phyloP scores from a whole-genome alignment of 768 basidiomycete genomes.

The Tricholoma sp. region DNA sequence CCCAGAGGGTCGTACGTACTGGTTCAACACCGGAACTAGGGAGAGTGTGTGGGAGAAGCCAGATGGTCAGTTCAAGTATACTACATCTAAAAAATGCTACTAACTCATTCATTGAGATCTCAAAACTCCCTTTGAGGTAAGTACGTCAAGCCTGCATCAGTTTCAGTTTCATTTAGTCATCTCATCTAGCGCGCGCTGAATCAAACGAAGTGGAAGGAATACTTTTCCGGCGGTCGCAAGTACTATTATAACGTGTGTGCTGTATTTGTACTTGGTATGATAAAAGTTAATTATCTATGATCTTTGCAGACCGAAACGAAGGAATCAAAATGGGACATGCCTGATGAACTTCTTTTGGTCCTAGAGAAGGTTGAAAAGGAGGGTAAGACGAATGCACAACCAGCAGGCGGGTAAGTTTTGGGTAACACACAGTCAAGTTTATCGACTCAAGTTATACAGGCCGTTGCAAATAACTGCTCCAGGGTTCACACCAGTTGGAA shows the following conservation, averaged over 20 bases:
- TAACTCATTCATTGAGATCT: slow-evolving; percentile 47
- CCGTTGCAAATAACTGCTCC: slow-evolving; percentile 35
- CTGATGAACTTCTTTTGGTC: slow-evolving; percentile 82
- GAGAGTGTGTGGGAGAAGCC: slow-evolving; percentile 99
- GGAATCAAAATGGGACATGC: slow-evolving; percentile 98
- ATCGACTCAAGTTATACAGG: slow-evolving; percentile 11
- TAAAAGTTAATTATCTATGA: slow-evolving; percentile 2
- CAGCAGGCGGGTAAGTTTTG: slow-evolving; percentile 27
- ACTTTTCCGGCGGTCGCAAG: slow-evolving; percentile 86
- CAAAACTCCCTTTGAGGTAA: slow-evolving; percentile 88
- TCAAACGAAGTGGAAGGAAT: slow-evolving; percentile 94
- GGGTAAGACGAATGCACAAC: slow-evolving; percentile 33
- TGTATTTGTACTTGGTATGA: background rate
- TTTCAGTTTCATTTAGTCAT: slow-evolving; percentile 7
- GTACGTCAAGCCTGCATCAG: slow-evolving; percentile 10
- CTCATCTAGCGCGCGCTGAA: slow-evolving; percentile 69
- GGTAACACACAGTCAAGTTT: background rate
- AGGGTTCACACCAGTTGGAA: slow-evolving; percentile 36
- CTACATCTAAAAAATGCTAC: background rate
- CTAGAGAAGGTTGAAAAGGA: slow-evolving; percentile 85
- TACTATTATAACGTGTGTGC: slow-evolving; percentile 80
- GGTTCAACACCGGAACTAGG: slow-evolving; percentile 86
- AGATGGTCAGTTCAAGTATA: slow-evolving; percentile 51
- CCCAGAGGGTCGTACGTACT: slow-evolving; percentile 96
- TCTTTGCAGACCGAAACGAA: slow-evolving; percentile 69